Conservation (phyloP, 2,329 filamentous ascomycete genomes). For the Colletotrichum gigasporum region DNA sequence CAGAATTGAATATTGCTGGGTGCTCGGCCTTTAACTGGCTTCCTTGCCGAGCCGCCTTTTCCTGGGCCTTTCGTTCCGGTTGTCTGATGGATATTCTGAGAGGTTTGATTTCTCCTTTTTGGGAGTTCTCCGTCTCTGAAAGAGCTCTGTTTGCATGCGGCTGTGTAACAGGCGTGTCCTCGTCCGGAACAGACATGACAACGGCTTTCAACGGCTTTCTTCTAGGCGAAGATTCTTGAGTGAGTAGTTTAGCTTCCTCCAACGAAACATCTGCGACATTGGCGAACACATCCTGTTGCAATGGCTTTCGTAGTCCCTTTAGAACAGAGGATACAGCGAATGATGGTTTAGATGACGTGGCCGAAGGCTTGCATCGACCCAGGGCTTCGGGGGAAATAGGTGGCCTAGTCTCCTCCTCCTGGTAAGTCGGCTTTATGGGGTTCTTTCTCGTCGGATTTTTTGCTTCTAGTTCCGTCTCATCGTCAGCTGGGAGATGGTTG, state of each 20-base stretch:
- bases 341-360: background rate
- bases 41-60: slow-evolving; percentile 8
- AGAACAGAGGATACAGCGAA: background rate
- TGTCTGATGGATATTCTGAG: slow-evolving; percentile 17
- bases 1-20: background rate
- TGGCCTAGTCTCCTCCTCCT: background rate
- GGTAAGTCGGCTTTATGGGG: background rate
- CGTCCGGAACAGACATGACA: background rate
- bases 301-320: background rate
- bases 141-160: background rate
- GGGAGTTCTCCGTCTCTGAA: background rate
- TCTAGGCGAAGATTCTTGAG: background rate
- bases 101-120: background rate
- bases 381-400: slow-evolving; percentile 15
- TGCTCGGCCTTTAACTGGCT: background rate
- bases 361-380: slow-evolving; percentile 2
- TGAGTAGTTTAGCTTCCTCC: background rate
- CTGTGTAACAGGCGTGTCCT: background rate
- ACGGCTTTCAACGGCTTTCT: background rate
- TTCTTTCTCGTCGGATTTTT: background rate
- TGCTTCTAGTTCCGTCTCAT: background rate
- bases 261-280: background rate
- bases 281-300: background rate
- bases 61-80: slow-evolving; percentile 35
- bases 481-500: background rate